These are phyloP conservation scores for Rhodotorula sp. DNA, from an alignment of 1,284 basidiomycete species.

Conservation along the genomic window DNA sequence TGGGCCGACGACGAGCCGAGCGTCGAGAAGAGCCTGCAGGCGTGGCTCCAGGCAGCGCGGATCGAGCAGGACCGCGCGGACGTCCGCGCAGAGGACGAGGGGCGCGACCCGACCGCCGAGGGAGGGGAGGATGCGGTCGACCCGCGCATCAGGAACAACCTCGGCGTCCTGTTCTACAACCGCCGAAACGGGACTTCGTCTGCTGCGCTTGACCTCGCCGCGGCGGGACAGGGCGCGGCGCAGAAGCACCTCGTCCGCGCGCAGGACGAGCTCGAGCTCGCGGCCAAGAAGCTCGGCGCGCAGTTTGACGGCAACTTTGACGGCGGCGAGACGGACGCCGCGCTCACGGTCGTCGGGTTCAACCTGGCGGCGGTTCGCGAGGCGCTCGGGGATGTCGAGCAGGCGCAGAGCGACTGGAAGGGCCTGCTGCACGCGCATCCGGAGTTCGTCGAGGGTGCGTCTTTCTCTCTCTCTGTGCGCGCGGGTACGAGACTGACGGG, in stretches of 20 bases:
- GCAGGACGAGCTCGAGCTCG: slow-evolving; percentile 58
- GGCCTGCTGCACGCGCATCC: slow-evolving; percentile 81
- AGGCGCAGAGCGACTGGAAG: slow-evolving; percentile 77
- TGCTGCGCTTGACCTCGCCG: neutral
- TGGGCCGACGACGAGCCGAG: slow-evolving; percentile 72
- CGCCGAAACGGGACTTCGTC: slow-evolving; percentile 51
- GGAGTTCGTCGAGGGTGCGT: slow-evolving; percentile 88
- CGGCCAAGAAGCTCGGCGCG: slow-evolving; percentile 58
- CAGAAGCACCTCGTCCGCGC: slow-evolving; percentile 52
- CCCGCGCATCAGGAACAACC: slow-evolving; percentile 75
- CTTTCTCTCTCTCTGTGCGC: neutral
- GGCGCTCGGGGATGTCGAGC: slow-evolving; percentile 67
- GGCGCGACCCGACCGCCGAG: slow-evolving; percentile 47
- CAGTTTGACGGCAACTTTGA: slow-evolving; percentile 50
- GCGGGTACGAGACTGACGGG: neutral
- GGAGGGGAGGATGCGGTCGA: slow-evolving; percentile 49
- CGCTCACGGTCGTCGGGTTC: slow-evolving; percentile 79
- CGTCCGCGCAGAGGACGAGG: slow-evolving; percentile 21
- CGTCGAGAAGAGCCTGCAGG: slow-evolving; percentile 68
- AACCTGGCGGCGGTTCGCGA: slow-evolving; percentile 88
- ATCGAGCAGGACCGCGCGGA: slow-evolving; percentile 57
- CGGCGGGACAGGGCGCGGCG: slow-evolving; percentile 47
- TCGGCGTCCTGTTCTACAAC: slow-evolving; percentile 71
- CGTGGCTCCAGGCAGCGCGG: slow-evolving; percentile 70
- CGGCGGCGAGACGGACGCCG: slow-evolving; percentile 55